Evolutionary conservation across 768 basidiomycete species (phyloP), one percentile per base, ranked within the genome.

Genomic region (Pisolithus marmoratus): DNA sequence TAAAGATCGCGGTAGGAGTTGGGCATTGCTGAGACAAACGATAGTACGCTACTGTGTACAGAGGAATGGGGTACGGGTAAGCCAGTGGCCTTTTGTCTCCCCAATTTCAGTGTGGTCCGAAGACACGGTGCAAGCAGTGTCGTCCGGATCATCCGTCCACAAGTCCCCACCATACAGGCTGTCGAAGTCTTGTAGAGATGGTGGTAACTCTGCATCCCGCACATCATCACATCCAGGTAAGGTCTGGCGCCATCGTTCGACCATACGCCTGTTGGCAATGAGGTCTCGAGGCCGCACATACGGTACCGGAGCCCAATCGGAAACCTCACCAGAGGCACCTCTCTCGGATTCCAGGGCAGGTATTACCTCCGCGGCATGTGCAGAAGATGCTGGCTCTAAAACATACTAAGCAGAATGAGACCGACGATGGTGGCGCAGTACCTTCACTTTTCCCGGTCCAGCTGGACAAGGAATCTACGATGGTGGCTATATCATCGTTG

Each of bases 21-120:
- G 14, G 34, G 34, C 34, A 52, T 26, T 29, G 27, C 20, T 40
- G 49, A 50, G 24, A 37, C 15, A 51, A 12, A 20, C 31, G 14
- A 24, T 52, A 38, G 22, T 19, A 42, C 19, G 9, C n/a, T 24
- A 40, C 36, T 15, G 26, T 31, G 27, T 53, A 44, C 43, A 26
- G n/a, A 31, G 31, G 38, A 26, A 38, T 6, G 11, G 41, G 12
- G 47, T 41, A 44, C 38, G 50, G 46, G 62, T 65, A 8, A 68
- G 51, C 67, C 67, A 68, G 47, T 68, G 67, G 31, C 67, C 67
- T 50, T 58, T 62, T 50, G 59, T 64, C 23, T 60, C 58, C 17
- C 66, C 66, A 14, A 64, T 54, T 49, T 68, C 64, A 20, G 67
- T 70, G 38, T 56, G 60, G 2, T 69, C 67, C 29, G 68, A 64